phyloP scores from a whole-genome alignment of 495 filamentous ascomycete species.

The Lasiosphaeria ovina region DNA sequence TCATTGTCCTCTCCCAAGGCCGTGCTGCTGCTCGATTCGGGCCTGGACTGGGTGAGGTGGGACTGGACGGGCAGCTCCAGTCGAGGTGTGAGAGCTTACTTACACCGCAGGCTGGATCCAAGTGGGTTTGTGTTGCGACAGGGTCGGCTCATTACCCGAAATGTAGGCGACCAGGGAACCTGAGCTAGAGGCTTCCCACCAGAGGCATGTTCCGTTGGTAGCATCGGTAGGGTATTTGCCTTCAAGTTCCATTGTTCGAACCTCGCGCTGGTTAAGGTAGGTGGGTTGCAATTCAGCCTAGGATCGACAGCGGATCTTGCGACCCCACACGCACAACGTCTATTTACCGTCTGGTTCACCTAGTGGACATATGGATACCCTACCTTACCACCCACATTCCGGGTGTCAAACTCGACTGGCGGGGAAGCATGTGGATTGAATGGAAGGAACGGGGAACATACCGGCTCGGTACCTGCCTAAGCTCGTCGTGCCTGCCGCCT shows the following conservation, averaged over 20 bases:
- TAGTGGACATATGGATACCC: no score
- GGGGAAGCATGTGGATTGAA: not conserved
- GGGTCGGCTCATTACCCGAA: slow-evolving; percentile 28
- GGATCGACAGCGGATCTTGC: slow-evolving; percentile 3
- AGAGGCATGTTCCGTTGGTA: no score
- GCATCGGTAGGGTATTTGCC: slow-evolving; percentile 21
- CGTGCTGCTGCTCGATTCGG: not conserved
- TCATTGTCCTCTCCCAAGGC: not conserved
- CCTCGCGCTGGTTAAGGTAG: not conserved
- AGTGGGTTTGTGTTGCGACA: slow-evolving; percentile 8
- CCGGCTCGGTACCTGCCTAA: slow-evolving; percentile 2
- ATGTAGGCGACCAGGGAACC: not conserved
- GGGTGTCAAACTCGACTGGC: slow-evolving; percentile 1
- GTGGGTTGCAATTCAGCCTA: slow-evolving; percentile 23
- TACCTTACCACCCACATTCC: slow-evolving; percentile 10
- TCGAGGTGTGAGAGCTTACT: not conserved
- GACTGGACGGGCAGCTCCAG: no score
- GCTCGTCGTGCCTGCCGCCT: not conserved
- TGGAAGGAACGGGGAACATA: slow-evolving; percentile 2
- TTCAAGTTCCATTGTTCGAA: not conserved
- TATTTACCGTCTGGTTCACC: not conserved
- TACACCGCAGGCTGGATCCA: slow-evolving; percentile 1
- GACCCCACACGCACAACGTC: slow-evolving; percentile 1
- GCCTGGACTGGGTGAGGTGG: not conserved
- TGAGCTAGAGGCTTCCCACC: no score